Evolutionary conservation across 305 asterid genomes (phyloP).

Genomic region (Withania somnifera): DNA sequence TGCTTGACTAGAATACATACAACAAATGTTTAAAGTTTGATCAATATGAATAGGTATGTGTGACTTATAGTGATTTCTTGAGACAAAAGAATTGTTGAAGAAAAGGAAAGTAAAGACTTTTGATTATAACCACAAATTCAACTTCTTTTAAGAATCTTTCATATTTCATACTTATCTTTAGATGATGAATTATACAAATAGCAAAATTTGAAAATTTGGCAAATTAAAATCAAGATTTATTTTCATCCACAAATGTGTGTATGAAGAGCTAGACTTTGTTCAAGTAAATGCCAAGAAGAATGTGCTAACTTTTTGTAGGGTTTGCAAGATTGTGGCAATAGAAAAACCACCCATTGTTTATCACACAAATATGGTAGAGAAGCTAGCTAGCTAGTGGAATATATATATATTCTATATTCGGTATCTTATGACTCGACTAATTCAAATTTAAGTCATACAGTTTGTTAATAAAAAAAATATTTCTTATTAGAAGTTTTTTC

Average conservation of each 20-base stretch:
- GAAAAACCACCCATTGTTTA: conserved; percentile 39
- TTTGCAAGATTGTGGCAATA: conserved; percentile 16
- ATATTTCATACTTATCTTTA: background rate
- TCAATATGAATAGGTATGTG: background rate
- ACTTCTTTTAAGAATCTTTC: background rate
- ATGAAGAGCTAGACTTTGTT: background rate
- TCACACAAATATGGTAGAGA: conserved; percentile 23
- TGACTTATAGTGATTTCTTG: background rate
- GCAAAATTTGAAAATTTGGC: too few relatives aligned
- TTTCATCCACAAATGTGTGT: background rate
- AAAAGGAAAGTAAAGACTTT: background rate
- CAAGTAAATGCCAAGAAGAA: background rate
- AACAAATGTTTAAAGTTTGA: background rate
- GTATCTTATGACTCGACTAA: too few relatives aligned
- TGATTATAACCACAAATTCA: background rate
- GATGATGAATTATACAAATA: background rate
- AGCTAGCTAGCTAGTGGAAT: too few relatives aligned
- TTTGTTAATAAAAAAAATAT: too few relatives aligned
- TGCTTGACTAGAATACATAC: background rate
- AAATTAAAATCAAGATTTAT: background rate
- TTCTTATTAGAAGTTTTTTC: too few relatives aligned
- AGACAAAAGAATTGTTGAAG: background rate
- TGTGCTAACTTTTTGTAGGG: conserved; percentile 15
- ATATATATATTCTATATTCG: too few relatives aligned
- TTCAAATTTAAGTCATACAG: too few relatives aligned